A percentile compares a stretch with the other conserved stretches of the same genome.
Conservation (phyloP, 768 basidiomycete genomes). For the Rhodocollybia butyracea region DNA sequence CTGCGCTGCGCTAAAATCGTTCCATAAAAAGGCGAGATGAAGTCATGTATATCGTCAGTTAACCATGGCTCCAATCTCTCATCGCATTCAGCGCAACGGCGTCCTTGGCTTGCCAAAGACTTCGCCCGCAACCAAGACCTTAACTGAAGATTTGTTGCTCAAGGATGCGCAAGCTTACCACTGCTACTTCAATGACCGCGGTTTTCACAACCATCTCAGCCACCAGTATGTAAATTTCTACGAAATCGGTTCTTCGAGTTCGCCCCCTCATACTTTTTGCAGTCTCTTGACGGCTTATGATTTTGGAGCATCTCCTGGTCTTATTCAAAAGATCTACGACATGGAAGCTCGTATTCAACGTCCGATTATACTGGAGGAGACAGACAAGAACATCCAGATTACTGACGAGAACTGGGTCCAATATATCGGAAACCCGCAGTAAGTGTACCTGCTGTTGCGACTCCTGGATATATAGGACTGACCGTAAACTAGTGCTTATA, state of each 20-base stretch:
- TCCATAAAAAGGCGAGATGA: too few relatives aligned
- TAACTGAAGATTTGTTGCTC: conserved; percentile 41
- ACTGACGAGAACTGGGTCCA: conserved; percentile 44
- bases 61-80: background rate
- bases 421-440: conserved; percentile 48
- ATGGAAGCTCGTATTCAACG: conserved; percentile 33
- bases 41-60: too few relatives aligned
- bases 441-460: background rate
- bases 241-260: background rate
- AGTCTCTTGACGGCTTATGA: conserved; percentile 58
- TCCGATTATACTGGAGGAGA: conserved; percentile 34
- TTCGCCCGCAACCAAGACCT: conserved; percentile 37
- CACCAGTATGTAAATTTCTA: conserved; percentile 44
- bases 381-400: conserved; percentile 32
- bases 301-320: conserved; percentile 43
- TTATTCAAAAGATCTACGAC: conserved; percentile 49
- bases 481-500: conserved; percentile 33
- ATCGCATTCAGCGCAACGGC: conserved; percentile 24
- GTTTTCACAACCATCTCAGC: conserved; percentile 56
- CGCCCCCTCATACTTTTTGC: too few relatives aligned
- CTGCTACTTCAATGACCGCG: conserved; percentile 41
- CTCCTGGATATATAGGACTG: background rate
- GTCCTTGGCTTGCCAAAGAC: conserved; percentile 45
- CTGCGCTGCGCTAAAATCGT: too few relatives aligned
- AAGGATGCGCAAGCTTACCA: conserved; percentile 48